Evolutionary conservation across 352 stramenopile species (phyloP), one percentile per base, ranked within the genome.

Genomic region (Phytophthora brassicae): DNA sequence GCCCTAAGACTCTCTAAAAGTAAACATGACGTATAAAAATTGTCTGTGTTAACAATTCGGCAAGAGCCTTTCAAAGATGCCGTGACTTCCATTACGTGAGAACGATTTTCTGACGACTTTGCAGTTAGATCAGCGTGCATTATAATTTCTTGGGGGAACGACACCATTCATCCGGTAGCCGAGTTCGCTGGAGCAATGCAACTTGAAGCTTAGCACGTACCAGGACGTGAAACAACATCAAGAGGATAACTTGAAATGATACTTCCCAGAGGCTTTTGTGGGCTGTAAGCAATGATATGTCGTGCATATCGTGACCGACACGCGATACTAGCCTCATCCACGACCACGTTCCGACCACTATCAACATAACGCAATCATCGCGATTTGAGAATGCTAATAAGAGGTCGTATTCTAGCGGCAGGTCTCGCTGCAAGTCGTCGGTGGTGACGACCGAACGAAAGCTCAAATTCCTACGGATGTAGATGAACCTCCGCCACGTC

Each of bases 161-260:
- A 44, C 42, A 11, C 33, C 52, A 22, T 23, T 17, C 7, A 26
- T n/a, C 0, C 42, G 13, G 2, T 56, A 33, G 24, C 7, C 14
- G 6, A 48, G 1, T 8, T 52, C 52, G 16, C 29, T 45, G 16
- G 52, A 17, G 19, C 39, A 51, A 24, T 60, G 39, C 2, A 45
- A 41, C 3, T n/a, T 20, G 16, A 60, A 60, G 20, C 45, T 60
- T 11, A 16, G 14, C 36, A 60, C 29, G 2, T 52, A 8, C 52
- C 52, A 52, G 1, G 42, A 52, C 17, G 36, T 17, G 23, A 42
- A 60, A 14, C 52, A 60, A 14, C 39, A 60, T 12, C 28, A 39
- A 17, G 44, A 26, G 39, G 50, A 60, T 2, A 60, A 17, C 19
- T 51, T 51, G 20, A 60, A 60, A 13, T 60, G 52, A 29, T 60